Conservation (phyloP, 2,329 filamentous ascomycete genomes). For the Akanthomyces lecanii region DNA sequence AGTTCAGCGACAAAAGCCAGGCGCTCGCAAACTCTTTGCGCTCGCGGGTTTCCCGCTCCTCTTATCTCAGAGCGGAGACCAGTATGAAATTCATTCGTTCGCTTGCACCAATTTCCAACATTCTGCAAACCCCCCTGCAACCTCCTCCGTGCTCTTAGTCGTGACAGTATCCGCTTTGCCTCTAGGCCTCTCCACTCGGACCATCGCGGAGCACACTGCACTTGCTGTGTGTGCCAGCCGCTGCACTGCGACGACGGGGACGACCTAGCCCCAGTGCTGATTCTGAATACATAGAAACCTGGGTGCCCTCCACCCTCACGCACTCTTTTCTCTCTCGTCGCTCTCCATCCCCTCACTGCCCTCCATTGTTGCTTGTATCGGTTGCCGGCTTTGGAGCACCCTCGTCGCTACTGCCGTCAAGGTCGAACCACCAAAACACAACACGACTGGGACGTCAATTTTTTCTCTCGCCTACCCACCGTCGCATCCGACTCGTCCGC, state of each 20-base stretch:
- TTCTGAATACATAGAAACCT: conserved; percentile 14
- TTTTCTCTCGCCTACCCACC: conserved; percentile 7
- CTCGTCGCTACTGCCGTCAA: conserved; percentile 12
- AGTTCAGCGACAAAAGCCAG: neutral
- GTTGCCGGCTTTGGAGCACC: conserved; percentile 4
- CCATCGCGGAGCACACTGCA: conserved; percentile 16
- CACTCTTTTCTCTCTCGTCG: neutral
- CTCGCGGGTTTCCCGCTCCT: neutral
- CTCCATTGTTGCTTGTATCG: conserved; percentile 2
- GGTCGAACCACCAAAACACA: neutral
- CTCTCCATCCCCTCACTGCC: neutral
- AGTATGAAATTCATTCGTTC: neutral
- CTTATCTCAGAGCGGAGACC: conserved; percentile 10
- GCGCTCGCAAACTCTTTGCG: neutral
- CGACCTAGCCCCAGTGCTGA: conserved; percentile 2
- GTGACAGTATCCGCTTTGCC: conserved; percentile 17
- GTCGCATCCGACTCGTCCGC: neutral
- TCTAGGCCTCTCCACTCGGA: conserved; percentile 16
- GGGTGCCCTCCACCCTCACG: conserved; percentile 9
- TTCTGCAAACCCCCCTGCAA: conserved; percentile 1
- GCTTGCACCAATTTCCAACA: neutral
- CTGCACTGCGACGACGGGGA: conserved; percentile 12
- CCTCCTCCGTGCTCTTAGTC: conserved; percentile 11
- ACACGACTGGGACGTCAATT: neutral
- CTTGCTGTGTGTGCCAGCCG: conserved; percentile 5